Conservation (phyloP, 2,329 filamentous ascomycete genomes). For the Talaromyces sp. region DNA sequence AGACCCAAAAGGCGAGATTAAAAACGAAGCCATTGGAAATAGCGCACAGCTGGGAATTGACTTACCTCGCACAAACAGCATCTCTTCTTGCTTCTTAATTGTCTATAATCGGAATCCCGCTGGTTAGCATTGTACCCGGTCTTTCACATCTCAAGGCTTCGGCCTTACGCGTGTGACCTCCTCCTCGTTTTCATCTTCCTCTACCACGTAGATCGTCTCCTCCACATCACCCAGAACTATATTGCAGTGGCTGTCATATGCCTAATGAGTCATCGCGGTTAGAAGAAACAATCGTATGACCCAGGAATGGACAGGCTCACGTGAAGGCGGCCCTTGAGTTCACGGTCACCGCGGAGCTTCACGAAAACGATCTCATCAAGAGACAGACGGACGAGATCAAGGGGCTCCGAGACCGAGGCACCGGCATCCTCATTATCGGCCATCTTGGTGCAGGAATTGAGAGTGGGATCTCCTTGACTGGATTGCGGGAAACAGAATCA, state of each 20-base stretch:
- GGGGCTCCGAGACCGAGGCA: conserved; percentile 78
- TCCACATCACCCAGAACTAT: conserved; percentile 93
- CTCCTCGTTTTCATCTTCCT: conserved; percentile 79
- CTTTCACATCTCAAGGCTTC: neutral
- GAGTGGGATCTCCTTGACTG: neutral
- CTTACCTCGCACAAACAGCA: conserved; percentile 95
- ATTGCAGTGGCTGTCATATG: conserved; percentile 98
- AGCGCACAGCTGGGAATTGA: conserved; percentile 6
- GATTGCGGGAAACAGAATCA: conserved; percentile 16
- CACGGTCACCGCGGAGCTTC: conserved; percentile 91
- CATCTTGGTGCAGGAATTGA: conserved; percentile 56
- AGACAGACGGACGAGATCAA: conserved; percentile 92
- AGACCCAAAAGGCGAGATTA: conserved; percentile 29
- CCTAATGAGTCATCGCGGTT: conserved; percentile 56
- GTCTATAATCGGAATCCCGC: conserved; percentile 59
- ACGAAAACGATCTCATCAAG: conserved; percentile 97
- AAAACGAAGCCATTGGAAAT: conserved; percentile 13
- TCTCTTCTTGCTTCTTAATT: conserved; percentile 94
- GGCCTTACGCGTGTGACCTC: conserved; percentile 69
- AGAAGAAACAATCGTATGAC: conserved; percentile 11
- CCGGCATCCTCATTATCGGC: conserved; percentile 78
- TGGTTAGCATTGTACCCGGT: conserved; percentile 12
- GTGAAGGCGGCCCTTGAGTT: conserved; percentile 92
- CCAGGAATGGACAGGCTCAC: conserved; percentile 55
- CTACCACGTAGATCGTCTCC: conserved; percentile 92